phyloP scores from a whole-genome alignment of 805 yeast genomes.

The Monosporozyma unispora region DNA sequence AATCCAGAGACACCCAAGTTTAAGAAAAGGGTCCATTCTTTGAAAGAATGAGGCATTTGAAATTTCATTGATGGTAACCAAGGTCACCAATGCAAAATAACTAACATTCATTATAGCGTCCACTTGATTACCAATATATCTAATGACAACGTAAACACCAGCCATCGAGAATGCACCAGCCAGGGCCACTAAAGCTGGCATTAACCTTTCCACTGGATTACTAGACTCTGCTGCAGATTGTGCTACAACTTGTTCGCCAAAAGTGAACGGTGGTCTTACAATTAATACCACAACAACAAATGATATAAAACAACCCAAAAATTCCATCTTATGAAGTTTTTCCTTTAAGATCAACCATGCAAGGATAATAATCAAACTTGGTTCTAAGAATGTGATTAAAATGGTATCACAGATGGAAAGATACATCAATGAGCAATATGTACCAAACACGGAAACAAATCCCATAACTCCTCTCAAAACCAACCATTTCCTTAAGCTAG shows the following conservation, averaged over 20 bases:
- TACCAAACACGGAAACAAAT: slow-evolving; percentile 69
- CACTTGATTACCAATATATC: slow-evolving; percentile 67
- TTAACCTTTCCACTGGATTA: slow-evolving; percentile 44
- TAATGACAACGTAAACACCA: slow-evolving; percentile 55
- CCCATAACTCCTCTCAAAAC: slow-evolving; percentile 63
- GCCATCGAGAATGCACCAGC: slow-evolving; percentile 65
- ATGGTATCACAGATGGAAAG: slow-evolving; percentile 74
- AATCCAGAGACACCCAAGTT: slow-evolving; percentile 72
- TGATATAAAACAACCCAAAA: slow-evolving; percentile 57
- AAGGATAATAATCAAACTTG: slow-evolving; percentile 63
- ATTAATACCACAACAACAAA: slow-evolving; percentile 68
- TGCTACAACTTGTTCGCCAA: slow-evolving; percentile 33
- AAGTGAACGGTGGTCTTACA: slow-evolving; percentile 70
- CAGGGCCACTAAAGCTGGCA: slow-evolving; percentile 56
- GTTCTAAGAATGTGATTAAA: slow-evolving; percentile 68
- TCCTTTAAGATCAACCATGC: slow-evolving; percentile 66
- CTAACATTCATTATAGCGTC: slow-evolving; percentile 76
- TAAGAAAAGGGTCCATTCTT: slow-evolving; percentile 58
- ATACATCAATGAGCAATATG: slow-evolving; percentile 66
- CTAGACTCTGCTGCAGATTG: slow-evolving; percentile 10
- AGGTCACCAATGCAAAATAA: slow-evolving; percentile 57
- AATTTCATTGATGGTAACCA: slow-evolving; percentile 54
- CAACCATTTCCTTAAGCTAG: slow-evolving; percentile 43
- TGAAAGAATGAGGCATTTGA: slow-evolving; percentile 46
- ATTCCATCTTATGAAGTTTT: slow-evolving; percentile 57